Evolutionary conservation across 2,329 filamentous ascomycete species (phyloP), one percentile per base, ranked within the genome.

Genomic region (Colletotrichum truncatum): DNA sequence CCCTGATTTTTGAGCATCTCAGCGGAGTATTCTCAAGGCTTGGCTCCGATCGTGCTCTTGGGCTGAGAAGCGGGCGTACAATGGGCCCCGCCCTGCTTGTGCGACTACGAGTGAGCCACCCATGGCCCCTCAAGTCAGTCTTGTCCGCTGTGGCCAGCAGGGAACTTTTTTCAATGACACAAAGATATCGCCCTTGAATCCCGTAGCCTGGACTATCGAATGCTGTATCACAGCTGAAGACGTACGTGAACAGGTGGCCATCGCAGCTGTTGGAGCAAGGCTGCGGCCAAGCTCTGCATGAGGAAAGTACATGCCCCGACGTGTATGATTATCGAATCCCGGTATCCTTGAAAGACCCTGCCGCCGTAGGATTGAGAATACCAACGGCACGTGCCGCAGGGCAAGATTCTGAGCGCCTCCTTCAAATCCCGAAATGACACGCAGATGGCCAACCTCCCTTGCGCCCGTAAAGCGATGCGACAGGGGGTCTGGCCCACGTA

Each of bases 141-240:
- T 53, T 41, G 62, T 23, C 54, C 28, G 21, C 26, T 39, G 21
- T n/a, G 32, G 21, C 14, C 32, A 32, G 48, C 23, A 23, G 12
- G 21, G 9, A 7, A 12, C n/a, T 3, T 14, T 45, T 25, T 5
- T 10, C 18, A 39, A 28, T 28, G 49, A 32, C 51, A 56, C 34
- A 26, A 55, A 16, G 18, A 23, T 23, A 3, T 49, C 6, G 43
- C 46, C 23, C 11, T 30, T 36, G 21, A 49, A 41, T 49, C 49
- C 26, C 63, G 51, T 62, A 43, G 56, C 38, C 56, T 43, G 28
- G 26, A 56, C 57, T 66, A 66, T 66, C 36, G 63, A 55, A 49
- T 66, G 63, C 51, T 66, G 63, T 62, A 63, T 54, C 56, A 66
- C 63, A 39, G 0, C 49, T 56, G 4, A 11, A 25, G n/a, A 66